phyloP scores from a whole-genome alignment of 2,329 filamentous ascomycete species.

The Penicillium sp. region DNA sequence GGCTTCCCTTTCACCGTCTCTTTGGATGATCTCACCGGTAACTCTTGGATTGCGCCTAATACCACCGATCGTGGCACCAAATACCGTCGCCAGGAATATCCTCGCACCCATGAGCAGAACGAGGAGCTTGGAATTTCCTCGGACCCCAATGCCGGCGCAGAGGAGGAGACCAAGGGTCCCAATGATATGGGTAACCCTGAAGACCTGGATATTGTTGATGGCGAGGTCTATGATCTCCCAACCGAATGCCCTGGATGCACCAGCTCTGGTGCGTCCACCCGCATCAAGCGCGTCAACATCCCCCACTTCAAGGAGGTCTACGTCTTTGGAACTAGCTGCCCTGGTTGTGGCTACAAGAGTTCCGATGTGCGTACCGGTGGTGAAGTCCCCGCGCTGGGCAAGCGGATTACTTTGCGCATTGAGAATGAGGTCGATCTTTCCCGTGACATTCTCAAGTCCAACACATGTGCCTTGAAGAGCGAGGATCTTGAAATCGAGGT shows the following conservation, averaged over 20 bases:
- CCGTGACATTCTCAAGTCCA: conserved; percentile 93
- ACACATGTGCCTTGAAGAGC: conserved; percentile 84
- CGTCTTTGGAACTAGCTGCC: conserved; percentile 90
- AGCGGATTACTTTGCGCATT: conserved; percentile 76
- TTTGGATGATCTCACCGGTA: conserved; percentile 88
- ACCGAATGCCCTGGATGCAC: conserved; percentile 89
- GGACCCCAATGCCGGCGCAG: conserved; percentile 32
- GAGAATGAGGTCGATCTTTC: conserved; percentile 71
- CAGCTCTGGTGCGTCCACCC: conserved; percentile 43
- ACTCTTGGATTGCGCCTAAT: conserved; percentile 93
- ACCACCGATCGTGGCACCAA: conserved; percentile 75
- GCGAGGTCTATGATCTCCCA: conserved; percentile 91
- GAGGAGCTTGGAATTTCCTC: conserved; percentile 72
- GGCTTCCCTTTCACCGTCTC: conserved; percentile 85
- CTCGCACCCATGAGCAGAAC: conserved; percentile 82
- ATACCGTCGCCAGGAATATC: conserved; percentile 83
- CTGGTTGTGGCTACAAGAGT: conserved; percentile 79
- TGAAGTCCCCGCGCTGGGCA: conserved; percentile 81
- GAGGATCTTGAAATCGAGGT: conserved; percentile 84
- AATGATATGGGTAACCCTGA: conserved; percentile 52
- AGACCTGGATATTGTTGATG: conserved; percentile 82
- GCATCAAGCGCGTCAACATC: conserved; percentile 35
- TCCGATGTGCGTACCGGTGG: conserved; percentile 98
- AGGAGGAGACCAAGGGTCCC: conserved; percentile 24
- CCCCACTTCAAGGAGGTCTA: conserved; percentile 95